Evolutionary conservation across 2,329 filamentous ascomycete genomes (phyloP).

Genomic region (Dactylellina parvicollis): DNA sequence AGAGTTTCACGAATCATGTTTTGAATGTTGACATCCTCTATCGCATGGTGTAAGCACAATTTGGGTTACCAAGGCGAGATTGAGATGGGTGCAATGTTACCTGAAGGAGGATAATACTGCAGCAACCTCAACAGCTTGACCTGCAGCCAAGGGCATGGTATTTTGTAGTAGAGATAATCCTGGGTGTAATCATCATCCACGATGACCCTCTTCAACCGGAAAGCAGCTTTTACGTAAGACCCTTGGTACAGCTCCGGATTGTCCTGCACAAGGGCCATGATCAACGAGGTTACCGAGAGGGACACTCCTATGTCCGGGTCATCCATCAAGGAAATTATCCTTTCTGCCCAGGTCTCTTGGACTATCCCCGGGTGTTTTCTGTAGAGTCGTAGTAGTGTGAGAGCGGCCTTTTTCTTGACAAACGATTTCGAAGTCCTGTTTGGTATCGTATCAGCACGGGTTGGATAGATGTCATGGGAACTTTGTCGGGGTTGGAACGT

Average conservation of each 20-base stretch:
- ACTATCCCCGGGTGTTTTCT: conserved; percentile 94
- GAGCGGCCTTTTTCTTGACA: conserved; percentile 97
- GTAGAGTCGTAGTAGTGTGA: conserved; percentile 91
- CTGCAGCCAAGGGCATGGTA: conserved; percentile 98
- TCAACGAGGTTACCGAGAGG: conserved; percentile 91
- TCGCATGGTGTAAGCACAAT: conserved; percentile 54
- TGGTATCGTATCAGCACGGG: conserved; percentile 19
- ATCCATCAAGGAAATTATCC: conserved; percentile 99
- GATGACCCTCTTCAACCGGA: conserved; percentile 85
- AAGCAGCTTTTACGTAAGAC: conserved; percentile 91
- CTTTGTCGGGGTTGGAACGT: conserved; percentile 62
- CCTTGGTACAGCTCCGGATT: conserved; percentile 93
- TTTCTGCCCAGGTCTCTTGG: conserved; percentile 95
- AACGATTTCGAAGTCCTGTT: conserved; percentile 86
- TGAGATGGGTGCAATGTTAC: conserved; percentile 66
- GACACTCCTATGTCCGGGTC: conserved; percentile 93
- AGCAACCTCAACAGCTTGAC: conserved; percentile 90
- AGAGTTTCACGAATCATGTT: conserved; percentile 91
- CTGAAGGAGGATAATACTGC: conserved; percentile 95
- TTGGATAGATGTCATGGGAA: too few species aligned
- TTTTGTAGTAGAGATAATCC: conserved; percentile 98
- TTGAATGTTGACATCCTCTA: conserved; percentile 90
- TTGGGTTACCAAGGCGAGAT: conserved; percentile 4
- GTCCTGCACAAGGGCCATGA: conserved; percentile 94
- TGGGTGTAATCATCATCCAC: conserved; percentile 87